Percentiles rank a stretch among this genome's conserved stretches.
Evolutionary conservation across 2,329 filamentous ascomycete genomes (phyloP).

Genomic region (Fusarium vanettenii): DNA sequence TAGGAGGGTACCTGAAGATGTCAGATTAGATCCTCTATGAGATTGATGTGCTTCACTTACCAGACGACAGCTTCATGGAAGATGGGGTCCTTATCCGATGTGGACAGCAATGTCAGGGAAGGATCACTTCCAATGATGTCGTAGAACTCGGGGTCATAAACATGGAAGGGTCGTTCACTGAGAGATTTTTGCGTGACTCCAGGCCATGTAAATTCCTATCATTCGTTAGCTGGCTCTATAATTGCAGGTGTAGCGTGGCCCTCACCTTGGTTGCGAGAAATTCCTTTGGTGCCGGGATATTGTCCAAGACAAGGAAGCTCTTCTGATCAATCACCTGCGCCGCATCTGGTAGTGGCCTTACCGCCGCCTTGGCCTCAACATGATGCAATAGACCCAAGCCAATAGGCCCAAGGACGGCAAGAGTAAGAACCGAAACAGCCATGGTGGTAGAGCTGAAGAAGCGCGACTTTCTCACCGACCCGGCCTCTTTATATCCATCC

Average conservation of each 20-base stretch:
- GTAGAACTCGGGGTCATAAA: conserved; percentile 63
- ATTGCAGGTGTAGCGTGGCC: no score
- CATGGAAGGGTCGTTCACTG: conserved; percentile 36
- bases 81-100: conserved; percentile 56
- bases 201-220: conserved; percentile 34
- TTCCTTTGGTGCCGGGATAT: conserved; percentile 23
- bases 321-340: conserved; percentile 40
- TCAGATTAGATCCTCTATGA: not conserved
- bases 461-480: not conserved
- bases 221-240: not conserved
- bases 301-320: conserved; percentile 34
- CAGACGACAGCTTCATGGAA: conserved; percentile 69
- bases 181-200: conserved; percentile 38
- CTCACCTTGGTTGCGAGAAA: conserved; percentile 34
- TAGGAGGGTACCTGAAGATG: conserved; percentile 49
- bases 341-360: conserved; percentile 11
- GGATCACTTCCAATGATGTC: conserved; percentile 61
- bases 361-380: not conserved
- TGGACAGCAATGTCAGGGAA: conserved; percentile 61
- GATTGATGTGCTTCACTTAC: conserved; percentile 22
- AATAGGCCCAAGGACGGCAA: not conserved
- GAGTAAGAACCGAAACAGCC: conserved; percentile 3
- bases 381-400: not conserved
- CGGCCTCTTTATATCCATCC: not conserved
- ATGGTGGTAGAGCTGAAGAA: not conserved